These are phyloP conservation scores for Pichia phayaonensis DNA, from an alignment of 805 yeast genomes.

Conservation along the genomic window DNA sequence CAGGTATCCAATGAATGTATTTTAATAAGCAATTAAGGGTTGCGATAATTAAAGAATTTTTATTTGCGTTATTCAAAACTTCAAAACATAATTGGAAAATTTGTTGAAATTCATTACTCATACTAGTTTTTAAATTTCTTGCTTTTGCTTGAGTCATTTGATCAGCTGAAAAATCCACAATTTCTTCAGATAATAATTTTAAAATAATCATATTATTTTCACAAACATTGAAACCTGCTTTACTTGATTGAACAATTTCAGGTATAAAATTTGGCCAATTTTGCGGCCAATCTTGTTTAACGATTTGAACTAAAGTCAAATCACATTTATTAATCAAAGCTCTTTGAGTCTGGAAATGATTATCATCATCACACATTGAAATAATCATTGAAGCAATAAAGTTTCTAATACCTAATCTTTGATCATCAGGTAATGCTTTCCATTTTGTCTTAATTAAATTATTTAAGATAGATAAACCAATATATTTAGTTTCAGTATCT, in stretches of 20 bases:
- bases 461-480: conserved; percentile 85
- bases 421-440: conserved; percentile 86
- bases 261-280: conserved; percentile 98
- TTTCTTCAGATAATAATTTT: conserved; percentile 86
- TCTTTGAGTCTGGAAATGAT: conserved; percentile 59
- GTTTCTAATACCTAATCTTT: conserved; percentile 87
- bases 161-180: conserved; percentile 90
- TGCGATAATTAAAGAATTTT: conserved; percentile 74
- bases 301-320: conserved; percentile 84
- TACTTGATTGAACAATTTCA: conserved; percentile 78
- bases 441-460: conserved; percentile 86
- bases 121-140: conserved; percentile 66
- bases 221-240: conserved; percentile 85
- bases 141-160: conserved; percentile 97
- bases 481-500: conserved; percentile 84
- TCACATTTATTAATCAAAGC: conserved; percentile 90
- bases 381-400: conserved; percentile 92
- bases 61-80: conserved; percentile 82
- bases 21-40: conserved; percentile 76
- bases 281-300: conserved; percentile 98
- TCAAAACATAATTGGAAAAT: conserved; percentile 91
- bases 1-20: conserved; percentile 92
- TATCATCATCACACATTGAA: conserved; percentile 79
- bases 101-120: conserved; percentile 87
- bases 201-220: conserved; percentile 95